phyloP scores from a whole-genome alignment of 208 protist species.

The Phytomonas sp. region DNA sequence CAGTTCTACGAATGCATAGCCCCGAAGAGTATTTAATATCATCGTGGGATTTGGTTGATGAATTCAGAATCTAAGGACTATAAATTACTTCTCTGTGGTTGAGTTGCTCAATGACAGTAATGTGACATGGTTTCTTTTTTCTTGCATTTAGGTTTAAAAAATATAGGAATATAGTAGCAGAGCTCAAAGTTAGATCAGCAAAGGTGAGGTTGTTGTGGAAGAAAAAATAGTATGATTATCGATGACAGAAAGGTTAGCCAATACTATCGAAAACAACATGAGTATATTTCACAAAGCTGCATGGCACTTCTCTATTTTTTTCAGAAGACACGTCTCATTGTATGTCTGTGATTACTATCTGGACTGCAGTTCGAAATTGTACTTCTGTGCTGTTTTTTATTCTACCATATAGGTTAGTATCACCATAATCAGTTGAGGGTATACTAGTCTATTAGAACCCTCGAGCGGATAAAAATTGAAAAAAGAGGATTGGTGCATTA shows the following conservation, averaged over 20 bases:
- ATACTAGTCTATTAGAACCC: too few relatives aligned
- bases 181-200: not conserved
- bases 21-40: constrained; percentile 70
- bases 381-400: not conserved
- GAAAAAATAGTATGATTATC: not conserved
- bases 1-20: constrained; percentile 88
- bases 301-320: not conserved
- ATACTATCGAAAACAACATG: not conserved
- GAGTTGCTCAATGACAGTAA: not conserved
- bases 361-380: not conserved
- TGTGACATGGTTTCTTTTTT: not conserved
- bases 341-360: not conserved
- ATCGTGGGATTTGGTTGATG: not conserved
- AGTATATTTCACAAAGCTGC: not conserved
- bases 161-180: not conserved
- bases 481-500: not conserved
- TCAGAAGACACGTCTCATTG: not conserved
- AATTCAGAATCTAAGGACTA: not conserved
- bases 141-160: not conserved
- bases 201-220: not conserved
- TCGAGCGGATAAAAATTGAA: too few relatives aligned
- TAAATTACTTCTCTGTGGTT: not conserved
- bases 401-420: not conserved
- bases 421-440: not conserved
- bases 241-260: not conserved